Conservation (phyloP, 805 yeast genomes). For the Teunomyces tritomae region DNA sequence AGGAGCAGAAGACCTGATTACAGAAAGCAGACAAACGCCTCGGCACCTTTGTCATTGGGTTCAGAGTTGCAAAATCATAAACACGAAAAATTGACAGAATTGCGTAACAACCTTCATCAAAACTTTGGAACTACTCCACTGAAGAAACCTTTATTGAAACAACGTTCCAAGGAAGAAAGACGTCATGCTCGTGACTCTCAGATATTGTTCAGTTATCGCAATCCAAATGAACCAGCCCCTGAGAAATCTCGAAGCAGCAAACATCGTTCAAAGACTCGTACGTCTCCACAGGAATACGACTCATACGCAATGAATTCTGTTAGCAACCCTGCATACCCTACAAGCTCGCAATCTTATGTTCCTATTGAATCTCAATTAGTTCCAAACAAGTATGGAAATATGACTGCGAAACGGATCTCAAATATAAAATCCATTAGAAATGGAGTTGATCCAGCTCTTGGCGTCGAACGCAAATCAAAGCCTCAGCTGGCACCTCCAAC, state of each 20-base stretch:
- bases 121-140: slow-evolving; percentile 6
- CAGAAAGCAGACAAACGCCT: slow-evolving; percentile 25
- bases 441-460: slow-evolving; percentile 3
- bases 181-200: slow-evolving; percentile 31
- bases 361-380: slow-evolving; percentile 8
- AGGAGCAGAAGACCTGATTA: slow-evolving; percentile 42
- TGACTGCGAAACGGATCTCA: slow-evolving; percentile 8
- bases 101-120: slow-evolving; percentile 17
- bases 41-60: slow-evolving; percentile 13
- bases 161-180: slow-evolving; percentile 1
- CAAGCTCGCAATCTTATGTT: neutral
- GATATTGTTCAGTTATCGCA: slow-evolving; percentile 33
- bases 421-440: slow-evolving; percentile 8
- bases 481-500: slow-evolving; percentile 12
- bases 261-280: neutral
- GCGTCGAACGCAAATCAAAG: slow-evolving; percentile 3
- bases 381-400: slow-evolving; percentile 6
- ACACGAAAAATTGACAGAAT: slow-evolving; percentile 24
- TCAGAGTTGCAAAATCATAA: slow-evolving; percentile 23
- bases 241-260: neutral
- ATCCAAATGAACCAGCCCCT: slow-evolving; percentile 16
- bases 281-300: neutral
- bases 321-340: neutral
- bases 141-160: slow-evolving; percentile 6
- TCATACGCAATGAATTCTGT: neutral